Evolutionary conservation across 352 stramenopile species (phyloP), one percentile per base, ranked within the genome.

Genomic region (Phytophthora tentaculata): DNA sequence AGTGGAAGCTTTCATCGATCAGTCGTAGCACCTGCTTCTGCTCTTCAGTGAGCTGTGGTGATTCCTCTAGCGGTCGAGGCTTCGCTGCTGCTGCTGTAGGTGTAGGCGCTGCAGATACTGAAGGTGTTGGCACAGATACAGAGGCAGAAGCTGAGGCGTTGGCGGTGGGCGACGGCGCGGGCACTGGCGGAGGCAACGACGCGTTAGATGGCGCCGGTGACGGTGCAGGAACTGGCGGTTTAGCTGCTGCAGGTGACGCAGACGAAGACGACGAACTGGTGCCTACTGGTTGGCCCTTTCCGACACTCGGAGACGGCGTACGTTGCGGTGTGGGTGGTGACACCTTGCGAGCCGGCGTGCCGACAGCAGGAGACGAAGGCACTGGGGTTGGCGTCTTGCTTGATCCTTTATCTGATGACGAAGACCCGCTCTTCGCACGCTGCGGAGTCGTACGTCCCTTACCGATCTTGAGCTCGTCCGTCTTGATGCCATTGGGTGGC

Each of bases 1-100:
- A 97, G 54, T 94, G 83, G 81, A 98, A 98, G 52, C 91, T 94
- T 67, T 93, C 85, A 70, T 96, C 88, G 56, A 94, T 91, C 70
- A 94, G 70, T 16, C 84, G 81, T 59, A 96, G 64, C 45, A 92
- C 80, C 74, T 92, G 86, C 43, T 77, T 81, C 71, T 94, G 88
- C 57, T 96, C 88, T 37, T 96, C 88, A 8, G 83, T 93, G 37
- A 94, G 69, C 64, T 80, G 69, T 23, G 79, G 79, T 43, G 69
- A 71, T 41, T 86, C 72, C 29, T 86, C 84, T 28, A 79, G 52
- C 6, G 68, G 61, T 12, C 61, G 61, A 26, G 70, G 29, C 37
- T 56, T 62, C 9, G 66, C 67, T 26, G 64, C n/a, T n/a, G 69
- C 60, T 4, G 66, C 53, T 47, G 73, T 74, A 12, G 73, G 66